A percentile compares a stretch with the other conserved stretches of the same genome.
phyloP scores from a whole-genome alignment of 2,329 filamentous ascomycete species.

The Fusarium chaquense region DNA sequence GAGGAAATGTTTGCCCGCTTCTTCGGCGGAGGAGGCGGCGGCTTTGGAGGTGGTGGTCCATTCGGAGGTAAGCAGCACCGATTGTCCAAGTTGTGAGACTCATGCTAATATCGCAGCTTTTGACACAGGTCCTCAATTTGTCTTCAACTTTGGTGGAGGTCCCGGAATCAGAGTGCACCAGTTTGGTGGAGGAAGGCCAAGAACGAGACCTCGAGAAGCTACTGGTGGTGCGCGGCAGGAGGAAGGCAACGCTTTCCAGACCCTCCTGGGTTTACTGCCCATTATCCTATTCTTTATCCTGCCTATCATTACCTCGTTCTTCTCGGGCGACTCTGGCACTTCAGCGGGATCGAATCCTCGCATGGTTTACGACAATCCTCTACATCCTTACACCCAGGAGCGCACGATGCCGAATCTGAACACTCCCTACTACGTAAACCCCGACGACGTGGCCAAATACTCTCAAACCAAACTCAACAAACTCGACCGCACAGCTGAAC shows the following conservation, averaged over 20 bases:
- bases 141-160: slow-evolving; percentile 94
- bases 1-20: slow-evolving; percentile 98
- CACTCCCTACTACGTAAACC: slow-evolving; percentile 88
- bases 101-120: slow-evolving; percentile 62
- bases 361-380: slow-evolving; percentile 80
- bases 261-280: slow-evolving; percentile 82
- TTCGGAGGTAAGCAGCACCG: slow-evolving; percentile 56
- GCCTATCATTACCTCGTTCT: slow-evolving; percentile 83
- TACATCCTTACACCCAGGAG: slow-evolving; percentile 78
- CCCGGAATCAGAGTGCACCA: slow-evolving; percentile 95
- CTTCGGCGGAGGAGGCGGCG: slow-evolving; percentile 77
- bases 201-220: slow-evolving; percentile 78
- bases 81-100: neutral
- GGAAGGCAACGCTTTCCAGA: slow-evolving; percentile 65
- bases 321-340: slow-evolving; percentile 63
- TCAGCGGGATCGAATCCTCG: slow-evolving; percentile 65
- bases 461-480: slow-evolving; percentile 75
- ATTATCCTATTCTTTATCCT: slow-evolving; percentile 90
- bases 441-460: slow-evolving; percentile 78
- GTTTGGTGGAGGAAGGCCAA: slow-evolving; percentile 84
- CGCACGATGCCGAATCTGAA: slow-evolving; percentile 78
- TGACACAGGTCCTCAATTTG: slow-evolving; percentile 86
- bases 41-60: slow-evolving; percentile 69
- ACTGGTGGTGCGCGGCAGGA: slow-evolving; percentile 59
- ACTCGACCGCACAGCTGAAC: slow-evolving; percentile 83